Evolutionary conservation across 495 filamentous ascomycete genomes (phyloP).

Genomic region (Aspergillus sparsus): DNA sequence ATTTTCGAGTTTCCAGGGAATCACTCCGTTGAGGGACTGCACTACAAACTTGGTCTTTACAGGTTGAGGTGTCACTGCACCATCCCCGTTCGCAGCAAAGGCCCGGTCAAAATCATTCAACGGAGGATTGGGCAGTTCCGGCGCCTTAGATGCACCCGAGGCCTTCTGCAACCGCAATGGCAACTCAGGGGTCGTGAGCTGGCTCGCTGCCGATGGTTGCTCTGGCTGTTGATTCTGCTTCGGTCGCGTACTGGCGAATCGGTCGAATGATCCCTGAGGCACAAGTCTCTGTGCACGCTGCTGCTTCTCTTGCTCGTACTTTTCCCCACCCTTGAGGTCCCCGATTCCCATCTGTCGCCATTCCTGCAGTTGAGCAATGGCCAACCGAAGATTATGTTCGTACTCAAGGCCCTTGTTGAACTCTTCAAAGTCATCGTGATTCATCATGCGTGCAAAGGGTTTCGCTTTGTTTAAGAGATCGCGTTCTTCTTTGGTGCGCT

Average conservation of each 20-base stretch:
- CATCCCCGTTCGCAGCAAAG: constrained; percentile 47
- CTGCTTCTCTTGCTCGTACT: constrained; percentile 91
- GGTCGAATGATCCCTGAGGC: constrained; percentile 77
- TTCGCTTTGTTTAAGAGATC: constrained; percentile 91
- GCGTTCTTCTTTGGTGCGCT: constrained; percentile 89
- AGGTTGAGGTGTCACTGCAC: constrained; percentile 39
- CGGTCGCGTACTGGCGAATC: constrained; percentile 62
- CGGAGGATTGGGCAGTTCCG: constrained; percentile 34
- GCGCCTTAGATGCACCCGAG: constrained; percentile 34
- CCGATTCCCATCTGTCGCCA: constrained; percentile 84
- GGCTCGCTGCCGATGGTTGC: constrained; percentile 66
- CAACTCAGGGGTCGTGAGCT: constrained; percentile 76
- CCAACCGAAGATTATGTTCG: constrained; percentile 86
- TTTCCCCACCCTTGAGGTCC: constrained; percentile 83
- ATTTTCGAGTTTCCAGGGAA: constrained; percentile 67
- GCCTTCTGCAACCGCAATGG: constrained; percentile 57
- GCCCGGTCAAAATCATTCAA: constrained; percentile 47
- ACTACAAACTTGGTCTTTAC: constrained; percentile 49
- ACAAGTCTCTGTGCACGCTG: constrained; percentile 67
- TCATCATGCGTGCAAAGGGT: constrained; percentile 97
- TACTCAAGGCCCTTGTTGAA: constrained; percentile 81
- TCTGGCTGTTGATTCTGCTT: constrained; percentile 62
- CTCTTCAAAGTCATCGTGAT: constrained; percentile 81
- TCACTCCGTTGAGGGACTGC: constrained; percentile 54
- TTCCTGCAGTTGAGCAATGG: constrained; percentile 88